These are phyloP conservation scores for Malus orientalis DNA, from an alignment of 306 rosid genomes.

Conservation along the genomic window DNA sequence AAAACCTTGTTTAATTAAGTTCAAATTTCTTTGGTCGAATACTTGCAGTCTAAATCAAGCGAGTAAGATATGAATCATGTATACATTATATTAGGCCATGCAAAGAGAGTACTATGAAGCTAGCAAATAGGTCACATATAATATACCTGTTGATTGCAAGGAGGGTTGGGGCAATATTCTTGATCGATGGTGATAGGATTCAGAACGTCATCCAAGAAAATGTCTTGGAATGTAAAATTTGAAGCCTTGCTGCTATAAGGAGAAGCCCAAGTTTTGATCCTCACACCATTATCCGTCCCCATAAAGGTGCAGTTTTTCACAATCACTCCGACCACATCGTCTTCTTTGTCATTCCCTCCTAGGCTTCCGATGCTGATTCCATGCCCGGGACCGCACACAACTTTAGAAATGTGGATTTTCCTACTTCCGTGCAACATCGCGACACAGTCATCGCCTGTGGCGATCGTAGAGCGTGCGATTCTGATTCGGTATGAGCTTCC, in stretches of 20 bases:
- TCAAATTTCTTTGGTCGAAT: not conserved
- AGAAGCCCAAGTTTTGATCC: conserved; percentile 61
- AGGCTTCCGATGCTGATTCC: conserved; percentile 71
- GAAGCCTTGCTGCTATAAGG: conserved; percentile 18
- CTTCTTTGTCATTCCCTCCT: conserved; percentile 22
- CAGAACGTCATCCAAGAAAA: conserved; percentile 32
- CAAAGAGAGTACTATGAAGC: too few species aligned
- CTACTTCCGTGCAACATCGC: conserved; percentile 38
- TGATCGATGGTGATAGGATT: conserved; percentile 54
- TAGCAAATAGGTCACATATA: not conserved
- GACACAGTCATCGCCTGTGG: conserved; percentile 59
- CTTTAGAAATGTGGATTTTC: conserved; percentile 18
- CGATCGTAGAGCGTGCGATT: conserved; percentile 15
- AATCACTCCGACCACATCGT: conserved; percentile 26
- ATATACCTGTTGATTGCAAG: conserved; percentile 28
- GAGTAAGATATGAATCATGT: not conserved
- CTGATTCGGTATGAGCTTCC: conserved; percentile 18
- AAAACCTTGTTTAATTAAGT: not conserved
- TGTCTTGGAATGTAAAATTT: conserved; percentile 36
- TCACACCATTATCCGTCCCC: conserved; percentile 39
- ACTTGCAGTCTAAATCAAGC: not conserved
- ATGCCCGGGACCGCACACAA: conserved; percentile 63
- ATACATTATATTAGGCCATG: too few species aligned
- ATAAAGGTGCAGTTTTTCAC: conserved; percentile 38
- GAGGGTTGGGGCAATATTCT: conserved; percentile 34